Evolutionary conservation across 2,329 filamentous ascomycete genomes (phyloP).

Genomic region (Penicillium polonicum): DNA sequence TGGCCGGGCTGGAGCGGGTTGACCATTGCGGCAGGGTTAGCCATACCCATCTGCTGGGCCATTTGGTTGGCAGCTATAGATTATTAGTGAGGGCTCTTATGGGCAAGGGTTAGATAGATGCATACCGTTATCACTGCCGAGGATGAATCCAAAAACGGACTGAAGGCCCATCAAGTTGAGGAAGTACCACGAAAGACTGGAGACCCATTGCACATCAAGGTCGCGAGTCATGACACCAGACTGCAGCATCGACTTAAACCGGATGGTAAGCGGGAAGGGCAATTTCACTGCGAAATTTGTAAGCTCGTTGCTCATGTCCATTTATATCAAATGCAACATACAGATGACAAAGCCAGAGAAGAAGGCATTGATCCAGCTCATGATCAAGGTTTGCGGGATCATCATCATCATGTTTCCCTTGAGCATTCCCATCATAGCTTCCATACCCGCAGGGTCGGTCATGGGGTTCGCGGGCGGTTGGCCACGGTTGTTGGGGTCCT

Average conservation of each 20-base stretch:
- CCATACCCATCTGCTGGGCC: conserved; percentile 75
- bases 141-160: conserved; percentile 93
- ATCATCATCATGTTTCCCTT: conserved; percentile 99
- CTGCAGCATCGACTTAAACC: conserved; percentile 99
- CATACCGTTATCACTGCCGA: conserved; percentile 93
- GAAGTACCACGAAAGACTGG: conserved; percentile 98
- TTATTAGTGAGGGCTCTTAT: conserved; percentile 2
- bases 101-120: neutral
- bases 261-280: conserved; percentile 94
- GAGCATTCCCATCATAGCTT: conserved; percentile 99
- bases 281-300: conserved; percentile 69
- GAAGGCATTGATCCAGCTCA: conserved; percentile 99
- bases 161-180: conserved; percentile 95
- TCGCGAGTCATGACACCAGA: conserved; percentile 93
- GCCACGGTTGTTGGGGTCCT: conserved; percentile 80
- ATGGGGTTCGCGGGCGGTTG: conserved; percentile 91
- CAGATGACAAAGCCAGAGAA: conserved; percentile 98
- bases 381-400: conserved; percentile 96
- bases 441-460: conserved; percentile 94
- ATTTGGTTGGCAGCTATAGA: conserved; percentile 82
- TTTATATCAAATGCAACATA: conserved; percentile 47
- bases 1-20: conserved; percentile 88
- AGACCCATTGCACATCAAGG: conserved; percentile 97
- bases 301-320: conserved; percentile 2
- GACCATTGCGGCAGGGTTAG: conserved; percentile 64